A percentile compares a stretch with the other conserved stretches of the same genome.
These are phyloP conservation scores for Penicillium paradoxum DNA, from an alignment of 495 filamentous ascomycete genomes.

Conservation along the genomic window DNA sequence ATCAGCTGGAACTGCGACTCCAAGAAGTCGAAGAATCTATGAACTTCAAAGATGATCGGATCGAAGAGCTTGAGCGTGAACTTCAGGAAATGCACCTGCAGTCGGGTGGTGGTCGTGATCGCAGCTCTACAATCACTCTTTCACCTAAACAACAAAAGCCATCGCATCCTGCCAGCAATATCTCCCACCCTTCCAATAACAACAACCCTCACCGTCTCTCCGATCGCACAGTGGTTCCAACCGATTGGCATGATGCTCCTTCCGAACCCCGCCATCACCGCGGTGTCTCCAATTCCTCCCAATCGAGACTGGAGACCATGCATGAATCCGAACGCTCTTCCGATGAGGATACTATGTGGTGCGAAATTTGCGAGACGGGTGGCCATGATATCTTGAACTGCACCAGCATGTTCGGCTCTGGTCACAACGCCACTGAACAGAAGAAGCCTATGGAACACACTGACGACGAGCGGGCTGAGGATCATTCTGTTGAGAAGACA, in stretches of 20 bases:
- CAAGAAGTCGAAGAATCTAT: slow-evolving; percentile 65
- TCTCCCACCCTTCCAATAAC: slow-evolving; percentile 17
- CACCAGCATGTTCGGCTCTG: slow-evolving; percentile 72
- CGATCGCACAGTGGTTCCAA: slow-evolving; percentile 44
- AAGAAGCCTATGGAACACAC: slow-evolving; percentile 19
- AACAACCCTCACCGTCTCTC: slow-evolving; percentile 41
- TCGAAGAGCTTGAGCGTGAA: slow-evolving; percentile 88
- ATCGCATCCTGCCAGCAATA: slow-evolving; percentile 30
- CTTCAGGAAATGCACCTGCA: slow-evolving; percentile 56
- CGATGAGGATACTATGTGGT: slow-evolving; percentile 78
- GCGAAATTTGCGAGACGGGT: slow-evolving; percentile 90
- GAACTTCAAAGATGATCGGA: slow-evolving; percentile 66
- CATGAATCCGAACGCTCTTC: slow-evolving; percentile 70
- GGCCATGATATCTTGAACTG: slow-evolving; percentile 94
- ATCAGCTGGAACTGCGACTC: slow-evolving; percentile 66
- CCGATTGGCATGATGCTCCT: slow-evolving; percentile 39
- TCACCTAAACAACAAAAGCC: slow-evolving; percentile 38
- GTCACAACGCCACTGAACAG: slow-evolving; percentile 19
- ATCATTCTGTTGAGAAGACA: slow-evolving; percentile 7
- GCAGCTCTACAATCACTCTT: slow-evolving; percentile 42
- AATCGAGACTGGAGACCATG: slow-evolving; percentile 49
- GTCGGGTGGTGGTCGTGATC: slow-evolving; percentile 24
- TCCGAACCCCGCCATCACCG: slow-evolving; percentile 32
- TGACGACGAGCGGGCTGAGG: slow-evolving; percentile 15
- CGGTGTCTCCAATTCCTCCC: slow-evolving; percentile 30